phyloP scores from a whole-genome alignment of 352 stramenopile genomes.

The Pythium utonaiense region DNA sequence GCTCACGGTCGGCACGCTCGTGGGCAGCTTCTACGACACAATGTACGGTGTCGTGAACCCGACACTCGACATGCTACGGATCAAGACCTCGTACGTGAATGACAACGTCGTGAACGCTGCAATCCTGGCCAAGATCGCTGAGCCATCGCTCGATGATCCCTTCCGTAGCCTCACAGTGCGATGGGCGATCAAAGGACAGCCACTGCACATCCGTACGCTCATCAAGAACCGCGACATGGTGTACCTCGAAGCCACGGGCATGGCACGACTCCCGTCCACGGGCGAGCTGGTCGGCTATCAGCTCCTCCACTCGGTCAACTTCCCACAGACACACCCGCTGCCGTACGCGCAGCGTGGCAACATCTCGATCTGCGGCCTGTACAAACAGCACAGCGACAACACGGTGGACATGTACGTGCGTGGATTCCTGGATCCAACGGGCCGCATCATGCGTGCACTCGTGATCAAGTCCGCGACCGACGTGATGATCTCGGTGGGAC shows the following conservation, averaged over 20 bases:
- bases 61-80: constrained; percentile 43
- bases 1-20: constrained; percentile 36
- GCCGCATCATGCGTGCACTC: constrained; percentile 37
- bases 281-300: constrained; percentile 61
- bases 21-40: constrained; percentile 40
- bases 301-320: constrained; percentile 56
- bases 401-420: constrained; percentile 45
- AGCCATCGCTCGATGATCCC: constrained; percentile 37
- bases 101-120: constrained; percentile 48
- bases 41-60: constrained; percentile 49
- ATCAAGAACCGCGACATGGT: constrained; percentile 63
- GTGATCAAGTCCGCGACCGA: constrained; percentile 43
- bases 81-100: constrained; percentile 51
- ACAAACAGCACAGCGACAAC: constrained; percentile 43
- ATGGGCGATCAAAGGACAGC: constrained; percentile 49
- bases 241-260: constrained; percentile 53
- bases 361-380: constrained; percentile 50
- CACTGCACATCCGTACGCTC: constrained; percentile 35
- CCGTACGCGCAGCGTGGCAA: constrained; percentile 43
- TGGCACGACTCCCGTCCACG: constrained; percentile 28
- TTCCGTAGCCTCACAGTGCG: constrained; percentile 47
- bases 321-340: constrained; percentile 38
- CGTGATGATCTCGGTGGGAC: constrained; percentile 41
- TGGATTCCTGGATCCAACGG: constrained; percentile 37
- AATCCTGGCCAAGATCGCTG: constrained; percentile 35